A percentile compares a stretch with the other conserved stretches of the same genome.
Conservation (phyloP, 768 basidiomycete genomes). For the Butyriboletus loyo region DNA sequence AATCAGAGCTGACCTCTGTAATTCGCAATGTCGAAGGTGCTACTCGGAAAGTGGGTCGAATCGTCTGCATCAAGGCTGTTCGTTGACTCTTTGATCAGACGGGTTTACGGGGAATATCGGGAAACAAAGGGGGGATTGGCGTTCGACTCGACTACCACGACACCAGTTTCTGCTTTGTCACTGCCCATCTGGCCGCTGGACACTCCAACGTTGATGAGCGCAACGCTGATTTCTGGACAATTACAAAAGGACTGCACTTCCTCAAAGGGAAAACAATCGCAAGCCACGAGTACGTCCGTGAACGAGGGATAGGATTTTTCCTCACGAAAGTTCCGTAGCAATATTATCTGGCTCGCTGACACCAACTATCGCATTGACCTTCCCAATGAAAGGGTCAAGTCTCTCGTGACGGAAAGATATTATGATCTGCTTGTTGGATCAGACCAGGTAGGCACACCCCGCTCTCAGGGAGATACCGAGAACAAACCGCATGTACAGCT, state of each 20-base stretch:
- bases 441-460: slow-evolving; percentile 69
- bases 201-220: slow-evolving; percentile 87
- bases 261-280: slow-evolving; percentile 83
- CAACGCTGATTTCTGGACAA: slow-evolving; percentile 89
- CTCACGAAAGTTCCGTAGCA: slow-evolving; percentile 46
- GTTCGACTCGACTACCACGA: slow-evolving; percentile 91
- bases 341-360: slow-evolving; percentile 92
- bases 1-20: slow-evolving; percentile 67
- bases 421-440: slow-evolving; percentile 72
- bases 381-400: slow-evolving; percentile 75
- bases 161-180: slow-evolving; percentile 91
- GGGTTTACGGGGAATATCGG: slow-evolving; percentile 90
- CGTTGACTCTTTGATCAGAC: slow-evolving; percentile 47
- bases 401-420: slow-evolving; percentile 59
- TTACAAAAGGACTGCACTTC: slow-evolving; percentile 80
- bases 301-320: background rate
- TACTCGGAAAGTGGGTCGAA: slow-evolving; percentile 72
- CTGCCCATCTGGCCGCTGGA: slow-evolving; percentile 96
- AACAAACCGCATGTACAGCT: slow-evolving; percentile 46
- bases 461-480: background rate
- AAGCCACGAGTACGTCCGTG: slow-evolving; percentile 76
- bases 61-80: background rate
- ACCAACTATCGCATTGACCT: slow-evolving; percentile 93
- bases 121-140: slow-evolving; percentile 95
- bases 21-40: slow-evolving; percentile 93